Evolutionary conservation across 345 rosid genomes (phyloP).

Genomic region (Luvunga scandens): DNA sequence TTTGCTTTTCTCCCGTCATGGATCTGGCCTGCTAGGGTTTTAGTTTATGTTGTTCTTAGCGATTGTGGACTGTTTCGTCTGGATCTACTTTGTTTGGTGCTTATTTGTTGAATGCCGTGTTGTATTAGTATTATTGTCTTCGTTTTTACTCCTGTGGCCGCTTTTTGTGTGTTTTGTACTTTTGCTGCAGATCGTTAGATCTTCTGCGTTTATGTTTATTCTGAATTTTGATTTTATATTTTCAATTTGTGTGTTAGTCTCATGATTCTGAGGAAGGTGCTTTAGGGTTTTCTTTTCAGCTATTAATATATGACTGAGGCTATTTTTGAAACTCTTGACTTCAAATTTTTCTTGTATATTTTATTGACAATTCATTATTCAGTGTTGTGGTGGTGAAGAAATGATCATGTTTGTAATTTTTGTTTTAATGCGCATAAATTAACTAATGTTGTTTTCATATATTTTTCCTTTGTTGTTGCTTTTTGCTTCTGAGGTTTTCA

Average conservation of each 20-base stretch:
- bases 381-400: not conserved
- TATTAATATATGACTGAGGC: not conserved
- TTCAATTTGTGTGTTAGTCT: not conserved
- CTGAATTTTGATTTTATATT: not conserved
- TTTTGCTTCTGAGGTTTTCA: not conserved
- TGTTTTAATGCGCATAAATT: not conserved
- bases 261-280: not conserved
- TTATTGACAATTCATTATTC: not conserved
- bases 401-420: not conserved
- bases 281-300: not conserved
- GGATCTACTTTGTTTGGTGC: slow-evolving; percentile 20
- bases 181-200: slow-evolving; percentile 4
- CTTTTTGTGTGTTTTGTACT: not conserved
- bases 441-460: not conserved
- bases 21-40: slow-evolving; percentile 10
- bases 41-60: not conserved
- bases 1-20: not conserved
- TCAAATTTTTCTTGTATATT: not conserved
- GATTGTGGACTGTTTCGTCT: not conserved
- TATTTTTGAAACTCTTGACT: not conserved
- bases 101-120: not conserved
- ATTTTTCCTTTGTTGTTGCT: too few relatives aligned
- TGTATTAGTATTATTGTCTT: not conserved
- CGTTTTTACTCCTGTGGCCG: not conserved
- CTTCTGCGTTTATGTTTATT: not conserved